Evolutionary conservation across 2,329 filamentous ascomycete genomes (phyloP).

Genomic region (Hymenoscyphus infarciens): DNA sequence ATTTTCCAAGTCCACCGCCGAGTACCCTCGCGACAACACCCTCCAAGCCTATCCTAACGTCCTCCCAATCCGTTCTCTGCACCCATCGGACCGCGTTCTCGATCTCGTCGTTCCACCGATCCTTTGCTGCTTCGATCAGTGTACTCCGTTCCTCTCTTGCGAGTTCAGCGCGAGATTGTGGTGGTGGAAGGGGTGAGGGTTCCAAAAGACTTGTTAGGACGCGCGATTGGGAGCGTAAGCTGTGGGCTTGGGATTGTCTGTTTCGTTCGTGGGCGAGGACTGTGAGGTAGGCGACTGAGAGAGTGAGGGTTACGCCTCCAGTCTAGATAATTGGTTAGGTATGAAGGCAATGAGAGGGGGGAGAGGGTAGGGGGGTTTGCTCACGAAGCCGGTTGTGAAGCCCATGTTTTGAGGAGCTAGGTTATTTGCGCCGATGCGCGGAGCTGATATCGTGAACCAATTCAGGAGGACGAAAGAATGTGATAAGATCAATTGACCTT

Average conservation of each 20-base stretch:
- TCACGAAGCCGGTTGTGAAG: constrained; percentile 71
- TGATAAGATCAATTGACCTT: constrained; percentile 16
- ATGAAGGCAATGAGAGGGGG: not conserved
- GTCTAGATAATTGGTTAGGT: constrained; percentile 47
- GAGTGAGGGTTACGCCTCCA: constrained; percentile 71
- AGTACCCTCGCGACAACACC: constrained; percentile 42
- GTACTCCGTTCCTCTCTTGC: constrained; percentile 50
- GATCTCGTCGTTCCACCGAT: constrained; percentile 74
- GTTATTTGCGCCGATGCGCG: constrained; percentile 20
- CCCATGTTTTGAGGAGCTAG: constrained; percentile 52
- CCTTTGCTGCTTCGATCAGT: constrained; percentile 66
- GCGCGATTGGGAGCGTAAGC: constrained; percentile 54
- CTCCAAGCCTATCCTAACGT: constrained; percentile 57
- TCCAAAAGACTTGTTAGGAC: constrained; percentile 52
- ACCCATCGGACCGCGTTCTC: constrained; percentile 62
- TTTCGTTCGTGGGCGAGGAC: constrained; percentile 67
- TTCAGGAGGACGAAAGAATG: not conserved
- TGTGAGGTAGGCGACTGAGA: constrained; percentile 69
- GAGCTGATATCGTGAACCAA: not conserved
- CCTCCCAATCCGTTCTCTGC: constrained; percentile 63
- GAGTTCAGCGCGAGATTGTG: constrained; percentile 49
- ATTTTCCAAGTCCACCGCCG: constrained; percentile 32
- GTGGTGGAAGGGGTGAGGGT: constrained; percentile 45
- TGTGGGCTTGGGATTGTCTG: constrained; percentile 55
- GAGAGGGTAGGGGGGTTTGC: constrained; percentile 34